A percentile compares a stretch with the other conserved stretches of the same genome.
These are phyloP conservation scores for Paraphoma chrysanthemicola DNA, from an alignment of 2,329 filamentous ascomycete species.

Conservation along the genomic window DNA sequence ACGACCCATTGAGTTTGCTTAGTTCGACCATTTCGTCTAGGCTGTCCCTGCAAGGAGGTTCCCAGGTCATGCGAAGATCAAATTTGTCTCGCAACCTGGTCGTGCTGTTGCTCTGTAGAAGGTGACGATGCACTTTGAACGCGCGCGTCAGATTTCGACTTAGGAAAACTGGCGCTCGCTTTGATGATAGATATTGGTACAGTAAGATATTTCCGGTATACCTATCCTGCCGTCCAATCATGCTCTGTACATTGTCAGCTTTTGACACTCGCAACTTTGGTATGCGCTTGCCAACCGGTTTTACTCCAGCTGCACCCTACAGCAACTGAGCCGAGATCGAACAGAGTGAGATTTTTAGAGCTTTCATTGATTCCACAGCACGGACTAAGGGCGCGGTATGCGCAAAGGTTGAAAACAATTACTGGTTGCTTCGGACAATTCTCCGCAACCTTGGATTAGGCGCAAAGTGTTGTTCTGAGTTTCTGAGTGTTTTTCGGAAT, in stretches of 20 bases:
- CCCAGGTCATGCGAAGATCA: constrained; percentile 25
- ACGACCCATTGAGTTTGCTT: constrained; percentile 23
- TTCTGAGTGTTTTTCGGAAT: too few relatives aligned
- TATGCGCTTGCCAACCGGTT: background rate
- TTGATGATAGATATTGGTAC: constrained; percentile 31
- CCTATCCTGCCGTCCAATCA: constrained; percentile 26
- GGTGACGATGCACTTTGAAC: constrained; percentile 24
- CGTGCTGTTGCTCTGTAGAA: constrained; percentile 4
- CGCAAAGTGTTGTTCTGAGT: too few relatives aligned
- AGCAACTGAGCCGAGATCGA: background rate
- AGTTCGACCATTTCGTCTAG: constrained; percentile 34
- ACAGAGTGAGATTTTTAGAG: background rate
- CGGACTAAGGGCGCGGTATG: constrained; percentile 1
- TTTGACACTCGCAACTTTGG: background rate
- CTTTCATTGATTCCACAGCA: background rate
- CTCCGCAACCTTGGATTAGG: too few relatives aligned
- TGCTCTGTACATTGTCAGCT: constrained; percentile 20
- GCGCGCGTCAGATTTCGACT: constrained; percentile 31
- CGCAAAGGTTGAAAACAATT: background rate
- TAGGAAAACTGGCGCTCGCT: constrained; percentile 31
- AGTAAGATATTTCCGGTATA: constrained; percentile 33
- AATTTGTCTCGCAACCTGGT: background rate
- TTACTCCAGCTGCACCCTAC: constrained; percentile 1
- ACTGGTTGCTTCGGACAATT: too few relatives aligned
- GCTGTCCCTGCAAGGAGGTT: constrained; percentile 23